Base-by-base conservation (phyloP, 2,329 filamentous ascomycete genomes). In the Rhexocercosporidium sp. region DNA sequence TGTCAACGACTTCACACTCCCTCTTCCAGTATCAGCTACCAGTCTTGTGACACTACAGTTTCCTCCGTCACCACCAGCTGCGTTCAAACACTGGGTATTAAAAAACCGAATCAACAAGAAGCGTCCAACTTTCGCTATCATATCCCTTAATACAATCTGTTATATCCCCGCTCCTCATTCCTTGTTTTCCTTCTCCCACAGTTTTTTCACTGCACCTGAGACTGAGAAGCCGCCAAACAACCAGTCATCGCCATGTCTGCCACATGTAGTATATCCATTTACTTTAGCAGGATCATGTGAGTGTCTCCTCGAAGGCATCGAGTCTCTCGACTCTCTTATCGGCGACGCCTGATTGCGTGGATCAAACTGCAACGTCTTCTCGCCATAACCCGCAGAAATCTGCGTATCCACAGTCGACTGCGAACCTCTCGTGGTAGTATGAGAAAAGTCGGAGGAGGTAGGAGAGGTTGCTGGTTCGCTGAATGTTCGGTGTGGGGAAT, bases 221-320 rank as follows among this genome's bases (percentile, higher is more conserved):
- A 72, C 49, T 3, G 66, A 39, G 1, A 69, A 70, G 0, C 70
- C 70, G 1, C 71, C 67, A 65, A 74, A 74, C 16, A 74, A 46
- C 73, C 73, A 74, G 39, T 73, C 71, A 64, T 74, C 70, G 29
- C 71, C 62, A 66, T 74, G 73, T 49, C 73, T 64, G 18, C 73
- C 73, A 67, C 71, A 74, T 39, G 70, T 64, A 1, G 71, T 73
- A 56, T 74, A 66, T 1, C 66, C 61, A 65, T 74, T 74, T 16
- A 69, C 31, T 56, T 72, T 72, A 3, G 37, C 18, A 62, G 61
- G 37, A 29, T 66, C 62, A 46, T 65, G 37, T 39, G 66, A 54
- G 20, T 66, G 49, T 37, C 65, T 63, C 31, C 68, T 67, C 22
- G 39, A 41, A 44, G 57, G 44, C 54, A 51, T 56, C 60, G 61